Evolutionary conservation across 169 alveolate genomes (phyloP).

Genomic region (Amoebophrya sp.): DNA sequence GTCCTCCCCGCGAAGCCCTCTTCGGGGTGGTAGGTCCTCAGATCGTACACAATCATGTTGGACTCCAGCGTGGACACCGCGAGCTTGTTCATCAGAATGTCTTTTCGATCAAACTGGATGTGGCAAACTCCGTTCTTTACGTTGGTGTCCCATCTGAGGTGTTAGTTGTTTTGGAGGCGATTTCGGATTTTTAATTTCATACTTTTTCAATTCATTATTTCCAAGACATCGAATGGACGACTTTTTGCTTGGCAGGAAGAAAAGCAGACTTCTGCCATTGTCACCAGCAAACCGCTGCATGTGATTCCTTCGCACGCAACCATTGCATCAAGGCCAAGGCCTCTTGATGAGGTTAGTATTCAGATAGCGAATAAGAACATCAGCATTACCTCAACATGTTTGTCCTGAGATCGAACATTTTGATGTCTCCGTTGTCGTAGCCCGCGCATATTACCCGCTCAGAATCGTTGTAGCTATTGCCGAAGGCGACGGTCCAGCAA

Average conservation of each 20-base stretch:
- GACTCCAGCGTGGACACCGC: slow-evolving; percentile 83
- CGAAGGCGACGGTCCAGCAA: slow-evolving; percentile 89
- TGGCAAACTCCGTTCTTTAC: slow-evolving; percentile 81
- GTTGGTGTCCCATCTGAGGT: slow-evolving; percentile 75
- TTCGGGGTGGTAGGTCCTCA: slow-evolving; percentile 74
- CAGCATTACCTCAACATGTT: slow-evolving; percentile 52
- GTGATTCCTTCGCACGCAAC: too few species aligned
- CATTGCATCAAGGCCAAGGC: too few species aligned
- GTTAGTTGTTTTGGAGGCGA: slow-evolving; percentile 30
- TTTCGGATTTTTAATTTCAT: not conserved
- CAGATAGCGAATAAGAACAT: too few species aligned
- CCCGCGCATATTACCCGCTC: slow-evolving; percentile 67
- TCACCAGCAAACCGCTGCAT: too few species aligned
- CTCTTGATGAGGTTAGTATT: too few species aligned
- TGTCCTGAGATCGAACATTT: slow-evolving; percentile 76
- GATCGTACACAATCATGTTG: slow-evolving; percentile 73
- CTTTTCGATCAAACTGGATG: slow-evolving; percentile 76
- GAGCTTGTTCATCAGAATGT: slow-evolving; percentile 80
- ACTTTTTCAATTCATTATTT: too few species aligned
- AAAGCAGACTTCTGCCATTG: too few species aligned
- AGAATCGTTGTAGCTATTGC: slow-evolving; percentile 69
- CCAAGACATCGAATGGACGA: too few species aligned
- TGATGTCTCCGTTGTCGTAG: slow-evolving; percentile 90
- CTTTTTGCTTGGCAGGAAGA: too few species aligned
- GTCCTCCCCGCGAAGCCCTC: slow-evolving; percentile 73